phyloP scores from a whole-genome alignment of 306 rosid genomes.

The Amphicarpaea edgeworthii region DNA sequence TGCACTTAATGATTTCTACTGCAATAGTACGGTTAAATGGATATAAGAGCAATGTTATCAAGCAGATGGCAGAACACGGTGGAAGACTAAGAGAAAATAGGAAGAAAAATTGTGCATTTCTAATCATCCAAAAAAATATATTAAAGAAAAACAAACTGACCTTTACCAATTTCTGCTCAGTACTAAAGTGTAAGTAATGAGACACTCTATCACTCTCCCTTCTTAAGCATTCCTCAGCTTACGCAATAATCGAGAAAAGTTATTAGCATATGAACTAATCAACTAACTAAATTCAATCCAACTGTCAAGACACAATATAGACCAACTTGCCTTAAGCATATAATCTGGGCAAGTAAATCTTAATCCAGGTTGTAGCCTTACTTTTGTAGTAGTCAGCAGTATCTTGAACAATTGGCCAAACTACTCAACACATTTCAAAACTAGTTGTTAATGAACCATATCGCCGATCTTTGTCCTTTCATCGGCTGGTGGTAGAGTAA shows the following conservation, averaged over 20 bases:
- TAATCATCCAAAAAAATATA: neutral
- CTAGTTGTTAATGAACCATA: conserved; percentile 79
- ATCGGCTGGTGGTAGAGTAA: conserved; percentile 86
- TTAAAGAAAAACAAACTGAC: conserved; percentile 24
- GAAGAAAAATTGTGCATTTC: neutral
- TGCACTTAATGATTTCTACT: neutral
- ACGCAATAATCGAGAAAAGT: neutral
- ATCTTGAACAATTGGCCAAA: conserved; percentile 81
- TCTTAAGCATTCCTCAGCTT: conserved; percentile 63
- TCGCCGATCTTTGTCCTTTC: conserved; percentile 89
- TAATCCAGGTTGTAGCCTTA: conserved; percentile 81
- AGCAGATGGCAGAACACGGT: no score
- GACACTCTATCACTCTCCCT: conserved; percentile 61
- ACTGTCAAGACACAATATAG: neutral
- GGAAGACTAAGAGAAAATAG: conserved; percentile 19
- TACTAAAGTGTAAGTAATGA: conserved; percentile 53
- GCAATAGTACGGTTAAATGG: conserved; percentile 2
- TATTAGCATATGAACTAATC: neutral
- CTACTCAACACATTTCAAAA: conserved; percentile 82
- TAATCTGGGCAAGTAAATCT: conserved; percentile 83
- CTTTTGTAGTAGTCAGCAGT: conserved; percentile 70
- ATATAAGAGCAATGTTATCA: no score
- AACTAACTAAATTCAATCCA: conserved; percentile 6
- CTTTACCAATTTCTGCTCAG: conserved; percentile 59
- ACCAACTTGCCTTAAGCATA: conserved; percentile 75